Percentiles rank a stretch among this genome's conserved stretches.
Conservation (phyloP, 2,329 filamentous ascomycete genomes). For the Neoarthrinium moseri region DNA sequence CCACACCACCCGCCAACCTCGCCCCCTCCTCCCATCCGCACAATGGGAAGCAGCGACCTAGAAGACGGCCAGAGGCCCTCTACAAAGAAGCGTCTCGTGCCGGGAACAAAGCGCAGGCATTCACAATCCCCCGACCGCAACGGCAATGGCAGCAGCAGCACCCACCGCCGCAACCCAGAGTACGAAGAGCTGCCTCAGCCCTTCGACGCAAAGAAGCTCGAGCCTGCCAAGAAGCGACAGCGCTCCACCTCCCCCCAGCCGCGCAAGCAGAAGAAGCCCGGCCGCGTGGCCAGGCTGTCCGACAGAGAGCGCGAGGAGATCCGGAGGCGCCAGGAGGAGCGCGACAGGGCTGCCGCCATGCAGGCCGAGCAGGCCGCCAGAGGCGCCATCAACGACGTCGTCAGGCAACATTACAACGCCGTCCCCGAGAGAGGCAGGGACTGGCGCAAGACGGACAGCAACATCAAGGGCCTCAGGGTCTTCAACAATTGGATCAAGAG, state of each 20-base stretch:
- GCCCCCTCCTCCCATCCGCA: too few species aligned
- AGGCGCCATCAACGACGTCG: conserved; percentile 72
- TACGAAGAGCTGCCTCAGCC: conserved; percentile 54
- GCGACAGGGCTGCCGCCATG: conserved; percentile 42
- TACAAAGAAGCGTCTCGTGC: conserved; percentile 38
- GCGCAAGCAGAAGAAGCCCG: conserved; percentile 68
- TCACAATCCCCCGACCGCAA: conserved; percentile 30
- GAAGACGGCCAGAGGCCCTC: conserved; percentile 38
- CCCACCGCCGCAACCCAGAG: conserved; percentile 21
- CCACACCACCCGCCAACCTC: too few species aligned
- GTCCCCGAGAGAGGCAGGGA: conserved; percentile 91
- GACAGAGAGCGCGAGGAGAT: conserved; percentile 67
- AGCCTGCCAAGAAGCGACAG: conserved; percentile 57
- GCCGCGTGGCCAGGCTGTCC: conserved; percentile 64
- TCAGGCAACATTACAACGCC: conserved; percentile 92
- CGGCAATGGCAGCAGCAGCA: conserved; percentile 24
- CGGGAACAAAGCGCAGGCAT: conserved; percentile 39
- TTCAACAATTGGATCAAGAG: conserved; percentile 99
- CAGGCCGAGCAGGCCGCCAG: conserved; percentile 32
- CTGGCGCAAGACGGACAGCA: conserved; percentile 90
- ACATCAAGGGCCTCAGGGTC: conserved; percentile 89
- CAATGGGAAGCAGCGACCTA: conserved; percentile 31
- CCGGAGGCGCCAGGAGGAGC: conserved; percentile 60
- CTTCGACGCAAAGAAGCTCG: conserved; percentile 58
- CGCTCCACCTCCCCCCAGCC: conserved; percentile 52